Percentiles rank a stretch among this genome's conserved stretches.
These are phyloP conservation scores for Geotrichum aggregatum DNA, from an alignment of 1,139 yeast species.

Conservation along the genomic window DNA sequence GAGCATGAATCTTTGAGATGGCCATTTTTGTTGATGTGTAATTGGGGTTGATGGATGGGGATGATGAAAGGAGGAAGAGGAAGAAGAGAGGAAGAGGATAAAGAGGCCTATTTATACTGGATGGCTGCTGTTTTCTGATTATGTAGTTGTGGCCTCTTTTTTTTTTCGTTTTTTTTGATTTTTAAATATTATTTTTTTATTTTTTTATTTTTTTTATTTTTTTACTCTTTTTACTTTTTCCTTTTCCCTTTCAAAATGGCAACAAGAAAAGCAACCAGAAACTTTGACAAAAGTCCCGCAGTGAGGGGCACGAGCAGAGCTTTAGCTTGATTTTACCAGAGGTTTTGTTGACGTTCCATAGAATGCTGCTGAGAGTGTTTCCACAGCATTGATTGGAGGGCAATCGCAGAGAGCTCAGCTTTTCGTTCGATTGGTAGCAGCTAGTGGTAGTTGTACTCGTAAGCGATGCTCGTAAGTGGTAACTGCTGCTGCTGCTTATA, in stretches of 20 bases:
- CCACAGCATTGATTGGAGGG: no score
- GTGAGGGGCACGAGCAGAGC: neutral
- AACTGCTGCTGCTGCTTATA: no score
- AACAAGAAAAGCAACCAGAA: no score
- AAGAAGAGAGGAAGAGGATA: constrained; percentile 4
- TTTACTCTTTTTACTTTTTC: neutral
- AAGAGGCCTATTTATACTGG: neutral
- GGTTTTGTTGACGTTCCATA: no score
- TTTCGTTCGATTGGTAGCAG: no score
- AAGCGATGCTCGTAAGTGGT: no score
- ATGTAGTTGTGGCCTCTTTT: constrained; percentile 6
- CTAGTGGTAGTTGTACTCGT: no score
- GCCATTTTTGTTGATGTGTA: constrained; percentile 42
- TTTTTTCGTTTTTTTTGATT: constrained; percentile 2
- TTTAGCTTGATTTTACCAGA: no score
- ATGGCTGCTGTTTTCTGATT: neutral
- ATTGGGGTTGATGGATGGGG: neutral
- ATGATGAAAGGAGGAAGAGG: neutral
- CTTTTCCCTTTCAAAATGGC: no score
- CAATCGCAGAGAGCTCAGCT: no score
- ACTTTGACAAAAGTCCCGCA: constrained; percentile 8
- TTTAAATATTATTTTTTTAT: neutral
- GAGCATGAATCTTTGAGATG: constrained; percentile 69
- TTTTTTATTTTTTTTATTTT: neutral
- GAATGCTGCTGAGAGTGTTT: no score